Evolutionary conservation across 2,329 filamentous ascomycete genomes (phyloP).

Genomic region (Trichoderma sp.): DNA sequence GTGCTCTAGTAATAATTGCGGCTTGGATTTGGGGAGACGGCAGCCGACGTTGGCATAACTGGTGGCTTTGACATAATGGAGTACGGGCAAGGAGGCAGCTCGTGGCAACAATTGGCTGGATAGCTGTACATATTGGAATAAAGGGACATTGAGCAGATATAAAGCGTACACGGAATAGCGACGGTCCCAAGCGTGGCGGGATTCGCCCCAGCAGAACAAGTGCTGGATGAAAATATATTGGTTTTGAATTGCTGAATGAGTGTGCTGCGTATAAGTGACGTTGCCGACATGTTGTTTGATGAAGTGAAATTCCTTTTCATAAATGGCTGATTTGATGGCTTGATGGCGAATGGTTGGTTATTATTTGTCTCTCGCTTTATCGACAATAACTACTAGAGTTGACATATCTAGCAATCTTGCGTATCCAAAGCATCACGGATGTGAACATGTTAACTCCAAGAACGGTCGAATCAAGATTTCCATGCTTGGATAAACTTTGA

Average conservation of each 20-base stretch:
- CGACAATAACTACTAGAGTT: background rate
- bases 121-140: conserved; percentile 18
- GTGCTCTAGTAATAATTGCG: background rate
- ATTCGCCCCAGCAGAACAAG: background rate
- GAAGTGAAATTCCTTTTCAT: background rate
- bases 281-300: background rate
- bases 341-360: background rate
- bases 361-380: background rate
- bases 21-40: background rate
- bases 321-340: background rate
- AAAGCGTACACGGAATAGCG: conserved; percentile 1
- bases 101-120: conserved; percentile 9
- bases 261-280: background rate
- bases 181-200: background rate
- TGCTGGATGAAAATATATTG: conserved; percentile 15
- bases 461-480: no score
- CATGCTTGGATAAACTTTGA: background rate
- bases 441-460: background rate
- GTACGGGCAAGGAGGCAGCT: background rate
- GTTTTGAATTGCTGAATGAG: background rate
- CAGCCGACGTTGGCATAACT: conserved; percentile 10
- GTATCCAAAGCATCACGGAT: background rate
- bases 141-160: conserved; percentile 4
- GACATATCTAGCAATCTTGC: background rate
- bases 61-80: conserved; percentile 9